Evolutionary conservation across 2,329 filamentous ascomycete genomes (phyloP), one percentile per base, ranked within the genome.

Genomic region (Fusarium clavum): DNA sequence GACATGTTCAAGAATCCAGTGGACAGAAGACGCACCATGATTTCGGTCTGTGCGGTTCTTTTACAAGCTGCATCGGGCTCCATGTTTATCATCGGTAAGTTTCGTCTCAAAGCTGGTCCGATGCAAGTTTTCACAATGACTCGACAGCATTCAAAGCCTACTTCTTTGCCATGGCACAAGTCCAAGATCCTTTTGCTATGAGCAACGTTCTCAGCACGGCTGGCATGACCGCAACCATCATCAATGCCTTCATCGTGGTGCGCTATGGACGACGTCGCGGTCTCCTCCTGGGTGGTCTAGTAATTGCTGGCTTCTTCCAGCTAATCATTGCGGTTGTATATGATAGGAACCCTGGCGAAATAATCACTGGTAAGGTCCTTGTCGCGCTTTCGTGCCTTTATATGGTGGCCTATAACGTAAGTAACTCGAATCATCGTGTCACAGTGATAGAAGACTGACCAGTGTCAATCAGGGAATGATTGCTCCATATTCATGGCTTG

Each of bases 31-130:
- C 57, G 72, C 45, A 73, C 72, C 1, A 34, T 48, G 16, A 52
- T 73, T 8, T 74, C 71, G 0, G 60, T 73, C 1, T 67, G 71
- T 24, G 58, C 69, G 1, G 72, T 73, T 8, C 24, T 45, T 5
- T 29, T 73, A 0, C 72, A 73, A 52, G 72, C 72, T 8, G 72
- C 72, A 6, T 71, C 71, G 0, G 72, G 72, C 0, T 74, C 61
- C 0, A 74, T 74, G 69, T 74, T 74, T n/a, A 74, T 74, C 14
- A 74, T 74, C 11, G 72, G 72, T 73, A 52, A 24, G 27, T 25
- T 4, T 12, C 8, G 1, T 5, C 7, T n/a, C 1, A 2, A 12
- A 2, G 2, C 2, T 16, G 3, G 7, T 10, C 0, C 1, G 6
- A 2, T 0, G 2, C 8, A 3, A 11, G 12, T 0, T 1, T 12